Conservation (phyloP, 768 basidiomycete genomes). For the Podaxis rugospora region DNA sequence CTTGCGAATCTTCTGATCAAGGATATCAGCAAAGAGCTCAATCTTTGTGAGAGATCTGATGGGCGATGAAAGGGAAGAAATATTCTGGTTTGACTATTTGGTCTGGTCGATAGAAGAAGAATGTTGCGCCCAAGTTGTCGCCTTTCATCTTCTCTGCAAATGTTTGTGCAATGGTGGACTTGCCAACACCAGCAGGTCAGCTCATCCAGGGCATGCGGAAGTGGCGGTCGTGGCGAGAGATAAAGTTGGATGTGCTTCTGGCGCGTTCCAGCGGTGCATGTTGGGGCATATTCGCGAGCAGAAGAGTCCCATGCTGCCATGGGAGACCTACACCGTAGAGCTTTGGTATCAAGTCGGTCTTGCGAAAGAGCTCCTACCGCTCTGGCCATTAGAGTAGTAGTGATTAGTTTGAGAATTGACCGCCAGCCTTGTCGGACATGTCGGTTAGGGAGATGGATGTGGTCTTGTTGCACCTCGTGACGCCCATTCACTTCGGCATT, state of each 20-base stretch:
- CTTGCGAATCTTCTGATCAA: too few relatives aligned
- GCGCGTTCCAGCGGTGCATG: neutral
- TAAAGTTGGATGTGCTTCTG: neutral
- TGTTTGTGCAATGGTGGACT: constrained; percentile 3
- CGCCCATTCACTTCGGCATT: too few relatives aligned
- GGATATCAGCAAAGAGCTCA: too few relatives aligned
- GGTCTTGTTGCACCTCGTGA: too few relatives aligned
- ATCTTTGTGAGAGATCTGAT: neutral
- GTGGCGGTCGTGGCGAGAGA: neutral
- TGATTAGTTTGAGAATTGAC: too few relatives aligned
- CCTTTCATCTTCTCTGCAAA: neutral
- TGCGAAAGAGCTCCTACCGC: neutral
- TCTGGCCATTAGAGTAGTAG: too few relatives aligned
- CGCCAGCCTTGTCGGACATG: too few relatives aligned
- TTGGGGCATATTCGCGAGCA: neutral
- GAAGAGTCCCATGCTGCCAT: neutral
- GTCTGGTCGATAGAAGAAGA: constrained; percentile 1
- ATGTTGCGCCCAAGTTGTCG: neutral
- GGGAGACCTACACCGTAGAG: neutral
- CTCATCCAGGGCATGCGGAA: neutral
- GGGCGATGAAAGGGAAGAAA: neutral
- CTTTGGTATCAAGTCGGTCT: neutral
- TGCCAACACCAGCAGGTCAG: constrained; percentile 5
- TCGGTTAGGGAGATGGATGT: too few relatives aligned
- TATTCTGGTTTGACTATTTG: neutral